phyloP scores from a whole-genome alignment of 164 flowering plant genomes.

The Cinnamomum micranthum region DNA sequence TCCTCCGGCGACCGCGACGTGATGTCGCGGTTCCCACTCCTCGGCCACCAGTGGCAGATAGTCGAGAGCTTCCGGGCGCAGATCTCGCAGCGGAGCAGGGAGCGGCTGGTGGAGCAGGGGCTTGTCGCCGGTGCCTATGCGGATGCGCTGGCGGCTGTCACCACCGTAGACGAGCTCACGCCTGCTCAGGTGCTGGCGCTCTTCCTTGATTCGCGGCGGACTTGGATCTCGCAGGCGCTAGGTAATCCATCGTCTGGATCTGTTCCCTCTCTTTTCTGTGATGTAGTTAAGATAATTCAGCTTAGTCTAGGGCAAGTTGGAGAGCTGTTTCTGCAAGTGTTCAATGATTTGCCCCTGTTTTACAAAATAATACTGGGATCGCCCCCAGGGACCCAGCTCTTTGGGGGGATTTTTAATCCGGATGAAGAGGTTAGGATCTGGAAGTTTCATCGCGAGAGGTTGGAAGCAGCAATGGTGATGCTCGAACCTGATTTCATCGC shows the following conservation, averaged over 20 bases:
- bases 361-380: conserved; percentile 72
- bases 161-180: conserved; percentile 69
- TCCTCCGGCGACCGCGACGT: conserved; percentile 24
- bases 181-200: conserved; percentile 58
- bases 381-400: conserved; percentile 90
- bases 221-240: conserved; percentile 60
- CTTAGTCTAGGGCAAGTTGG: conserved; percentile 80
- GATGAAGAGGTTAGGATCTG: conserved; percentile 90
- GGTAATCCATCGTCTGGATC: conserved; percentile 19
- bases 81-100: conserved; percentile 83
- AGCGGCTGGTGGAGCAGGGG: conserved; percentile 61
- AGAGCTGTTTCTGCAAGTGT: conserved; percentile 73
- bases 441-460: conserved; percentile 65
- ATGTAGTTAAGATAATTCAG: conserved; percentile 67
- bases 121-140: conserved; percentile 59
- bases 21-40: conserved; percentile 58
- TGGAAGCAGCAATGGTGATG: conserved; percentile 61
- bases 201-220: conserved; percentile 70
- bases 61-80: conserved; percentile 87
- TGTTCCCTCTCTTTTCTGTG: conserved; percentile 62
- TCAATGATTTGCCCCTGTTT: conserved; percentile 90
- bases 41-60: conserved; percentile 88
- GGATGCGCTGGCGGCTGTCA: conserved; percentile 80
- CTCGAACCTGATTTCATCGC: conserved; percentile 61
- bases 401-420: conserved; percentile 89